A percentile compares a stretch with the other conserved stretches of the same genome.
phyloP scores from a whole-genome alignment of 176 grass and related monocot genomes.

The Lolium rigidum region DNA sequence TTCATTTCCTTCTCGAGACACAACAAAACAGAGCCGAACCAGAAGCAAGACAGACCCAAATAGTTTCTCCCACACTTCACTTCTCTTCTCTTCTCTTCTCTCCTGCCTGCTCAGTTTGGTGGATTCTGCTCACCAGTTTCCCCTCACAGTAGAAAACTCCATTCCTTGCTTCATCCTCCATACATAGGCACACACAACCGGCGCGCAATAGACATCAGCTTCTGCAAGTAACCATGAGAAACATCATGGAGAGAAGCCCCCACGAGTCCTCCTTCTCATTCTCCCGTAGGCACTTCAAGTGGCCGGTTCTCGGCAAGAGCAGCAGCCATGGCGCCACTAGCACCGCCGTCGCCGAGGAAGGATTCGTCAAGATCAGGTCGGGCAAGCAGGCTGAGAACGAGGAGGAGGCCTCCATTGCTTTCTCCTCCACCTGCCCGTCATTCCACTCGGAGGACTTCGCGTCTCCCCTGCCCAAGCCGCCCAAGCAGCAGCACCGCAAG shows the following conservation, averaged over 20 bases:
- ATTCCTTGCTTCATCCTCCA: conserved; percentile 19
- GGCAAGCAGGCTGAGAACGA: conserved; percentile 49
- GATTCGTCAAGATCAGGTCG: conserved; percentile 26
- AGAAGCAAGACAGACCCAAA: conserved; percentile 40
- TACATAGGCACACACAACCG: not conserved
- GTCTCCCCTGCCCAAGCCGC: conserved; percentile 38
- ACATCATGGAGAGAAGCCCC: conserved; percentile 78
- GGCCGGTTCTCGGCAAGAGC: conserved; percentile 74
- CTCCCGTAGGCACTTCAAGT: conserved; percentile 90
- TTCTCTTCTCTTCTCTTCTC: conserved; percentile 33
- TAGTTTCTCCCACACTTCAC: conserved; percentile 21
- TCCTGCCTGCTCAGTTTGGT: conserved; percentile 53
- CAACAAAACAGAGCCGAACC: not conserved
- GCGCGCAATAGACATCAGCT: not conserved
- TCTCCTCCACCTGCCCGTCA: conserved; percentile 58
- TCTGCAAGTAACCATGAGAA: conserved; percentile 68
- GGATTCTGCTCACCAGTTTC: conserved; percentile 58
- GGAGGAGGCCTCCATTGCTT: conserved; percentile 54
- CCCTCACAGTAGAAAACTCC: conserved; percentile 43
- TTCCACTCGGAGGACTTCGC: conserved; percentile 63
- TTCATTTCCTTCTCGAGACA: conserved; percentile 47
- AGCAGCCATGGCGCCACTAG: conserved; percentile 37
- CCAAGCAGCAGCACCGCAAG: conserved; percentile 41
- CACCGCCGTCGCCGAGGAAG: conserved; percentile 32
- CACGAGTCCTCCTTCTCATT: conserved; percentile 90